Base-by-base conservation (phyloP, 2,329 filamentous ascomycete genomes). In the Mycosphaerella arachidis region DNA sequence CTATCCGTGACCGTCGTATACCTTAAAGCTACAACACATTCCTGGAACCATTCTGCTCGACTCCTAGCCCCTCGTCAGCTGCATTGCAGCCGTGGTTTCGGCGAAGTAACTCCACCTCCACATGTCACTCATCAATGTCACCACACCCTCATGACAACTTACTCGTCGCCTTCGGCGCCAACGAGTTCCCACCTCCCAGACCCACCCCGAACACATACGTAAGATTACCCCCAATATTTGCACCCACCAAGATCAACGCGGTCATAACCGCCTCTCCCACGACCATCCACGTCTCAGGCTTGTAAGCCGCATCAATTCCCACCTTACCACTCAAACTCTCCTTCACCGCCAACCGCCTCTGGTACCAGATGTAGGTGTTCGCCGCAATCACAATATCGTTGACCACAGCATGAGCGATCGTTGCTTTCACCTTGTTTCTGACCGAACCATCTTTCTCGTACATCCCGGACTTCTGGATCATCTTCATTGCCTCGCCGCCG, bases 161-260 rank as follows among this genome's bases (percentile, higher is more conserved):
- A 43, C 40, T 43, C 18, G 50, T 35, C 30, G 27, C 27, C 66
- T 69, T 71, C 13, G 35, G 35, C 20, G 40, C 53, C 43, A 55
- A 4, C 27, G 50, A 52, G 50, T 52, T 52, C 3, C 50, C 50
- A 4, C 50, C 50, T 13, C 50, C 50, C 10, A 52, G 10, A 16
- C 50, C 78, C 66, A 80, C 76, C 0, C 78, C 78, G 60, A 77
- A 76, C 31, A 75, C 70, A 64, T 80, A 81, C 5, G 77, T 76
- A 61, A 81, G 61, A 8, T 67, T 68, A 0, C 77, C 78, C 2
- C 78, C 78, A 4, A 80, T 69, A 59, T 76, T 77, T 12, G 77
- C 77, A 3, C 71, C 72, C 59, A 76, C 75, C 45, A 77, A 58
- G 4, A 74, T 71, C 43, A 73, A 61, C 3, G 71, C 64, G 6